Conservation (phyloP, 1,139 yeast species). For the Scheffersomyces insectosa region DNA sequence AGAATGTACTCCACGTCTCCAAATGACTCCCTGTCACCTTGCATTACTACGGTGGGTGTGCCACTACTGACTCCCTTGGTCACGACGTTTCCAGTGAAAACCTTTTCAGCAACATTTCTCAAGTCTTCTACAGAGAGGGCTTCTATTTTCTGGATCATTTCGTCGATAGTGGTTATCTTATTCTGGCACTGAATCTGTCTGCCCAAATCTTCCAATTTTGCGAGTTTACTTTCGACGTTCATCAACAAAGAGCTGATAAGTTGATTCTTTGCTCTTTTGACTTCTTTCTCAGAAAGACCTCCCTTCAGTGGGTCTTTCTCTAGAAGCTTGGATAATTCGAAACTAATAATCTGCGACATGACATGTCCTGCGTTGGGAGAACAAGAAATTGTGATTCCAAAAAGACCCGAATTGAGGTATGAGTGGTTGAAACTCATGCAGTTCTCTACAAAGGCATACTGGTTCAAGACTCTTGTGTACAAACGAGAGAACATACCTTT, state of each 20-base stretch:
- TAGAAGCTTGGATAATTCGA: conserved; percentile 68
- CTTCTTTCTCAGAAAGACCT: conserved; percentile 69
- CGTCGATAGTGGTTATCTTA: conserved; percentile 71
- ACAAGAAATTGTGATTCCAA: conserved; percentile 86
- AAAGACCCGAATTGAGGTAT: conserved; percentile 85
- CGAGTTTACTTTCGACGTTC: conserved; percentile 91
- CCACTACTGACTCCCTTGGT: conserved; percentile 57
- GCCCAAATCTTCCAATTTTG: conserved; percentile 91
- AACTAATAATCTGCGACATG: conserved; percentile 77
- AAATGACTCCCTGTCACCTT: conserved; percentile 81
- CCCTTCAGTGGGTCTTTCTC: conserved; percentile 55
- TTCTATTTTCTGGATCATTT: conserved; percentile 81
- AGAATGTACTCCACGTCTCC: conserved; percentile 79
- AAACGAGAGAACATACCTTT: conserved; percentile 97
- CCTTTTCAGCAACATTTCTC: conserved; percentile 69
- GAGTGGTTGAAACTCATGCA: conserved; percentile 89
- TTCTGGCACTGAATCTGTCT: conserved; percentile 90
- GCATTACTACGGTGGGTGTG: conserved; percentile 80
- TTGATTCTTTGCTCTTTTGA: conserved; percentile 88
- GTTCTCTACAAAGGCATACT: conserved; percentile 87
- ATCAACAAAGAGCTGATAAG: conserved; percentile 83
- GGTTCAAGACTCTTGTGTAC: conserved; percentile 87
- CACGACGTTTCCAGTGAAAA: conserved; percentile 65
- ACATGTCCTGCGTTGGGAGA: conserved; percentile 84
- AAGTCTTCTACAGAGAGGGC: conserved; percentile 66